These are phyloP conservation scores for Passiflora organensis DNA, from an alignment of 345 rosid species.

Conservation along the genomic window DNA sequence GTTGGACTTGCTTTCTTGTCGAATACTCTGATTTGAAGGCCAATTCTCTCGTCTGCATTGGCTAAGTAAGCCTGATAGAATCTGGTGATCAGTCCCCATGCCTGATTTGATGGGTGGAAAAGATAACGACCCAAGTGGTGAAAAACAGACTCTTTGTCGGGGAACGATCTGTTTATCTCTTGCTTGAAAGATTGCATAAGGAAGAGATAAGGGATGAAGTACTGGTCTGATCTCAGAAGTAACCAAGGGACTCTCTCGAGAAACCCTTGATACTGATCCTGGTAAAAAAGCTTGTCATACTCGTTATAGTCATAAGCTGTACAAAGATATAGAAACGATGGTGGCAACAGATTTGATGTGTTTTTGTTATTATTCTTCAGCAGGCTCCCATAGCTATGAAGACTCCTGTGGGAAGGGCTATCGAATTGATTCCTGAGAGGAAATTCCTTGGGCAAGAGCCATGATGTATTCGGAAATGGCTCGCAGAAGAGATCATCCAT, in stretches of 20 bases:
- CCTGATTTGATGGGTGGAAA: conserved; percentile 21
- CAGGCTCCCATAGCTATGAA: conserved; percentile 8
- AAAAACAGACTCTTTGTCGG: conserved; percentile 16
- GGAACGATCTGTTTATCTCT: conserved; percentile 17
- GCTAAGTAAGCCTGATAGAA: conserved; percentile 16
- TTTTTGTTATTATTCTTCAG: neutral
- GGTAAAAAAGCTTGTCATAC: conserved; percentile 14
- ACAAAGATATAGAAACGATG: conserved; percentile 12
- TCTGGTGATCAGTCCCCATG: conserved; percentile 20
- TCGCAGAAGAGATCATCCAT: conserved; percentile 24
- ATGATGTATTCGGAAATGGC: conserved; percentile 24
- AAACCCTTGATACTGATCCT: conserved; percentile 5
- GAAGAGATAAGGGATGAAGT: conserved; percentile 19
- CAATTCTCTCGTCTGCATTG: conserved; percentile 17
- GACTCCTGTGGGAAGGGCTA: neutral
- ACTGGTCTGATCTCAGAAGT: conserved; percentile 17
- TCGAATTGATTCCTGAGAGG: conserved; percentile 1
- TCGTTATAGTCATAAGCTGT: conserved; percentile 4
- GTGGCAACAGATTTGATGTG: neutral
- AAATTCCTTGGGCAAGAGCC: conserved; percentile 14
- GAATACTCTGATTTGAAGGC: conserved; percentile 22
- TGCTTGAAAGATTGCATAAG: conserved; percentile 5
- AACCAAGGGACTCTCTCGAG: conserved; percentile 12
- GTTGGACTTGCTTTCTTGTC: neutral
- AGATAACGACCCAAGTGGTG: conserved; percentile 17